phyloP scores from a whole-genome alignment of 2,329 filamentous ascomycete species.

The Phialophora macrospora region DNA sequence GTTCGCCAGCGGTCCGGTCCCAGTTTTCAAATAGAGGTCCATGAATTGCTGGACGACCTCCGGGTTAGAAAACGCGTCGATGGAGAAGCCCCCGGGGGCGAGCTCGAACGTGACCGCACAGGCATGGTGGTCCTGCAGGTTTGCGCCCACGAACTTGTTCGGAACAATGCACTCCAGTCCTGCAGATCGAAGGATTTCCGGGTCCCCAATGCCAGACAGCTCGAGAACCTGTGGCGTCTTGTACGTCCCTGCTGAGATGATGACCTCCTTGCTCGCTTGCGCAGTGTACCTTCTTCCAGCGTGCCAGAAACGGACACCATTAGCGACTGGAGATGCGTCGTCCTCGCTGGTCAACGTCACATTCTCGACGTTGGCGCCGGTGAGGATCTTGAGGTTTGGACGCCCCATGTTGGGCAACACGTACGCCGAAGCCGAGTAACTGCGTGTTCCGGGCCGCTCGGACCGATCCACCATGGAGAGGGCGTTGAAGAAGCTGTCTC shows the following conservation, averaged over 20 bases:
- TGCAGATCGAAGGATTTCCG: constrained; percentile 57
- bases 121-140: constrained; percentile 62
- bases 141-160: constrained; percentile 66
- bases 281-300: constrained; percentile 41
- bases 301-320: constrained; percentile 49
- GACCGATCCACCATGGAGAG: constrained; percentile 26
- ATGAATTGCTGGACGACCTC: constrained; percentile 18
- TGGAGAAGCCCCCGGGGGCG: constrained; percentile 18
- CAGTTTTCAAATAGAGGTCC: constrained; percentile 16
- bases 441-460: constrained; percentile 38
- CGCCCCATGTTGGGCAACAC: constrained; percentile 44
- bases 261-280: constrained; percentile 52
- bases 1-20: constrained; percentile 17
- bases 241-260: constrained; percentile 60
- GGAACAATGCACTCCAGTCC: constrained; percentile 60
- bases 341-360: constrained; percentile 48
- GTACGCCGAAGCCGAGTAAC: constrained; percentile 49
- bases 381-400: constrained; percentile 54
- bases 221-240: constrained; percentile 69
- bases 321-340: constrained; percentile 46
- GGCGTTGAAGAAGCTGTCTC: constrained; percentile 14
- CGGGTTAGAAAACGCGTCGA: constrained; percentile 15
- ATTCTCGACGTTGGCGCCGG: constrained; percentile 52
- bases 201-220: constrained; percentile 66
- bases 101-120: constrained; percentile 21